Base-by-base conservation (phyloP, 352 stramenopile species). In the Pythium aristosporum region DNA sequence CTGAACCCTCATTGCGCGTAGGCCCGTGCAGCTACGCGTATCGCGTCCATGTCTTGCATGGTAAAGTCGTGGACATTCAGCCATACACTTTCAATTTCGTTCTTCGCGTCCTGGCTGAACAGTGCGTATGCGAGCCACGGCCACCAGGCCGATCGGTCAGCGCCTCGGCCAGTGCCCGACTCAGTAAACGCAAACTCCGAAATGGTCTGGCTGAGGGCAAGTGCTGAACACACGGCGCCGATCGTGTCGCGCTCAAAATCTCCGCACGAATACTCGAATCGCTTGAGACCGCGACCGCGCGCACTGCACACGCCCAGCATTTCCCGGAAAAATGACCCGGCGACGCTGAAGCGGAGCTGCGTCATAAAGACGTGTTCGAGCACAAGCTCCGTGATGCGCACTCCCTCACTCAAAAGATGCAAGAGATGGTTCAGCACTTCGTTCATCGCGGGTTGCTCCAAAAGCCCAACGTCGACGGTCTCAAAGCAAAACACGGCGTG, bases 61-160 rank as follows among this genome's bases (percentile, higher is more conserved):
- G 41, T 41, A 1, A 61, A 25, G 11, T 11, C 9, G 15, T 47
- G 6, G 20, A 44, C 51, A 25, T 57, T 15, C 16, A 57, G 34
- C 11, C 5, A 2, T 0, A 57, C 51, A 11, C 32, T 37, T 0
- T 30, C 32, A 47, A 57, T 32, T 6, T 32, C 2, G 23, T 57
- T 32, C 4, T 3, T 47, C 8, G 51, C 28, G 34, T 57, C 18
- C 18, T 6, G 3, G 16, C 51, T 57, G n/a, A 57, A 57, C 13
- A 47, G 51, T 11, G 34, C 51, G 34, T 47, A 57, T n/a, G 51
- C 51, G 34, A 57, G 51, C 51, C 51, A 57, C 34, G 51, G 51
- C 51, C 51, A 57, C 32, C 51, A 57, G 8, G 28, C 34, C 4
- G 51, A 57, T 4, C 51, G 51, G 46, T 53, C 28, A n/a, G 20